A percentile compares a stretch with the other conserved stretches of the same genome.
phyloP scores from a whole-genome alignment of 257 asterid species.

The Thymus mandschuricus region DNA sequence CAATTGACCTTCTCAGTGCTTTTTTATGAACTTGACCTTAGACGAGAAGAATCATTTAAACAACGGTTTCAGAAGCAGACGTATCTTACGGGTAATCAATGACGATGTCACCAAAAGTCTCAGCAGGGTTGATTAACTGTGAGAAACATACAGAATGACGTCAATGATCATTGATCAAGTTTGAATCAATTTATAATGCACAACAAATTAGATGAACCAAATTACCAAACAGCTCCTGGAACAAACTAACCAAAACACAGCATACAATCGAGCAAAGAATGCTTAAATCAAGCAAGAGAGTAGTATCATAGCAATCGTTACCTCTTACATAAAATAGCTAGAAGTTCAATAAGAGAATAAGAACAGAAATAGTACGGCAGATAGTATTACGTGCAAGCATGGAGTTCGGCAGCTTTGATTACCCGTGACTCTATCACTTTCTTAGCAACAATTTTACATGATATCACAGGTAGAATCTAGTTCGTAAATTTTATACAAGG shows the following conservation, averaged over 20 bases:
- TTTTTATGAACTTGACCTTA: slow-evolving; percentile 9
- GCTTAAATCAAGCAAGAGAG: slow-evolving; percentile 19
- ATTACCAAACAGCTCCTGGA: background rate
- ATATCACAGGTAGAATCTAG: slow-evolving; percentile 8
- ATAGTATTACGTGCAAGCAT: slow-evolving; percentile 9
- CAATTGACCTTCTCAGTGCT: slow-evolving; percentile 20
- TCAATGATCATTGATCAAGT: slow-evolving; percentile 27
- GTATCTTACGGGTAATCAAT: slow-evolving; percentile 96
- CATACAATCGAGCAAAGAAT: slow-evolving; percentile 6
- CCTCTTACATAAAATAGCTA: slow-evolving; percentile 16
- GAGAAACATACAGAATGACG: slow-evolving; percentile 35
- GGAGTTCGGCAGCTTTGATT: slow-evolving; percentile 10
- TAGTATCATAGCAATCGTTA: slow-evolving; percentile 25
- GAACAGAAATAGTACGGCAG: slow-evolving; percentile 5
- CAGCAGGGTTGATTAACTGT: slow-evolving; percentile 97
- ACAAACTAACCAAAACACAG: slow-evolving; percentile 7
- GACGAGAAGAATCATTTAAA: slow-evolving; percentile 16
- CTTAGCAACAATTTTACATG: slow-evolving; percentile 9
- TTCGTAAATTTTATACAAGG: slow-evolving; percentile 23
- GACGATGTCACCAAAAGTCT: slow-evolving; percentile 98
- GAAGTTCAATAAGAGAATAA: slow-evolving; percentile 10
- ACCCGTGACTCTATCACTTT: slow-evolving; percentile 17
- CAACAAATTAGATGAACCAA: slow-evolving; percentile 8
- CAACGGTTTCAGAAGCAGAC: slow-evolving; percentile 35
- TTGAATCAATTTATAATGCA: slow-evolving; percentile 1